Evolutionary conservation across 176 grass and related monocot species (phyloP).

Genomic region (Leersia perrieri): DNA sequence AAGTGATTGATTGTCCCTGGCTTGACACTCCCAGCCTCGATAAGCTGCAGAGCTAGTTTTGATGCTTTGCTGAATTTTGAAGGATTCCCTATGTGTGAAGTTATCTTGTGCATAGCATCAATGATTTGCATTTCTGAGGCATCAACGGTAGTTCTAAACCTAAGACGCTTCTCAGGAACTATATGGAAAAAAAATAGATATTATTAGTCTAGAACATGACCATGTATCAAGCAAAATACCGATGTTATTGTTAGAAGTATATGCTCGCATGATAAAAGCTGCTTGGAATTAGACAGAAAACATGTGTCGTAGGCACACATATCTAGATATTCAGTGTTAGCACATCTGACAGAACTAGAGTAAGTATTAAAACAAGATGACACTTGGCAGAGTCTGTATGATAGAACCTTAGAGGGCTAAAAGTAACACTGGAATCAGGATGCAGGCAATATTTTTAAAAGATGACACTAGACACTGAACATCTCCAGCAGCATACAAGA

Average conservation of each 20-base stretch:
- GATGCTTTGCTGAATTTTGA: conserved; percentile 94
- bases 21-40: conserved; percentile 82
- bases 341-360: not conserved
- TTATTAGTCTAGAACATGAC: not conserved
- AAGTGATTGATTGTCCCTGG: conserved; percentile 67
- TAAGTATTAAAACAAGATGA: not conserved
- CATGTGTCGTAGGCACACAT: not conserved
- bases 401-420: not conserved
- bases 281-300: not conserved
- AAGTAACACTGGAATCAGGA: not conserved
- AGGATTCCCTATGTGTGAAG: conserved; percentile 83
- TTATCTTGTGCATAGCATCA: conserved; percentile 93
- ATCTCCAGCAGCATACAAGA: not conserved
- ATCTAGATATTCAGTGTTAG: not conserved
- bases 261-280: not conserved
- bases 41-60: conserved; percentile 78
- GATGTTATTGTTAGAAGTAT: not conserved
- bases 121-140: conserved; percentile 77
- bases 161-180: conserved; percentile 68
- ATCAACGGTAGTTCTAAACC: conserved; percentile 86
- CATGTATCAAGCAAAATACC: not conserved
- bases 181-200: not conserved
- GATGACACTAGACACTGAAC: not conserved
- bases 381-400: not conserved
- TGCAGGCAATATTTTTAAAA: not conserved